Percentiles rank a stretch among this genome's conserved stretches.
Conservation (phyloP, 352 stramenopile genomes). For the Globisporangium recalcitrans region DNA sequence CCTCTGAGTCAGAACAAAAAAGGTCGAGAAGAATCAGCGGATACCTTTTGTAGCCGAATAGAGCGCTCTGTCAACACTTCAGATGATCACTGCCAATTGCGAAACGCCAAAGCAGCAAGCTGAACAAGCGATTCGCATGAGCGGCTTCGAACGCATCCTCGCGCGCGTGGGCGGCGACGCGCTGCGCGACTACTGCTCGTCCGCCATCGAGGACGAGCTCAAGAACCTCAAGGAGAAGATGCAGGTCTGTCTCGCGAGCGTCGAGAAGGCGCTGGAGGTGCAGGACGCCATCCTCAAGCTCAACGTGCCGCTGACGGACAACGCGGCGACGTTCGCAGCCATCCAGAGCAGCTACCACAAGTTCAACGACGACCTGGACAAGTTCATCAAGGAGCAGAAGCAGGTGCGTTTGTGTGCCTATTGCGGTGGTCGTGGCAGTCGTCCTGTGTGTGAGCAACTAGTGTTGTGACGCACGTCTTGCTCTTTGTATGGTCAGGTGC, state of each 20-base stretch:
- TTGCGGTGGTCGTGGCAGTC: neutral
- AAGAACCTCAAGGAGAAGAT: conserved; percentile 53
- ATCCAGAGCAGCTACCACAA: conserved; percentile 52
- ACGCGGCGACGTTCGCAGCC: conserved; percentile 39
- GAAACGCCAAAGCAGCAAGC: neutral
- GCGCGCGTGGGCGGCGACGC: conserved; percentile 61
- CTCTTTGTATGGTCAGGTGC: conserved; percentile 22
- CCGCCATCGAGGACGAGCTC: conserved; percentile 71
- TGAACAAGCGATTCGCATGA: conserved; percentile 21
- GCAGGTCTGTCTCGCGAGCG: conserved; percentile 43
- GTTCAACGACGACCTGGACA: conserved; percentile 40
- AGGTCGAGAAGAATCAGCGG: no score
- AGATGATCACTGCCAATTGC: no score
- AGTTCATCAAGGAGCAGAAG: conserved; percentile 56
- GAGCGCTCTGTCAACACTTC: no score
- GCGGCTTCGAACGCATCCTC: conserved; percentile 70
- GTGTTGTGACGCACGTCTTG: neutral
- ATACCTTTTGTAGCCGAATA: no score
- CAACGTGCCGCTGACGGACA: conserved; percentile 56
- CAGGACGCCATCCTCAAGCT: conserved; percentile 58
- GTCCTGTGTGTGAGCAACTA: neutral
- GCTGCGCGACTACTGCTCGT: conserved; percentile 69
- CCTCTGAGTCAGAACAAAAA: no score
- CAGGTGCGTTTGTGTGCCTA: conserved; percentile 18
- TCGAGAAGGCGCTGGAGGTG: conserved; percentile 56